Conservation (phyloP, 2,329 filamentous ascomycete genomes). For the Dactylonectria estremocensis region DNA sequence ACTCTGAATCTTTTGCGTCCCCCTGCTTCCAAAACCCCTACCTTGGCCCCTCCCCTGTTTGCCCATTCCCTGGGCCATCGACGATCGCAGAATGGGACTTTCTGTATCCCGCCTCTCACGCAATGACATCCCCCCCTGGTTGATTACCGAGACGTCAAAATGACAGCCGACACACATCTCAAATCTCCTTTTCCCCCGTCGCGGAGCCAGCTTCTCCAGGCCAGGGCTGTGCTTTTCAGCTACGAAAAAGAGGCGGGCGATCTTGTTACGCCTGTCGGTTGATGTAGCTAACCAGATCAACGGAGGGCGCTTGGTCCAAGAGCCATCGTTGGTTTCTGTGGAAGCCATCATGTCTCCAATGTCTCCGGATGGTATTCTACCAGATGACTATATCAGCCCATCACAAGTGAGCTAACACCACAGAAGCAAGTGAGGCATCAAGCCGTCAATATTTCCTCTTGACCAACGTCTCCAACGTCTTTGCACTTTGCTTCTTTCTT, state of each 20-base stretch:
- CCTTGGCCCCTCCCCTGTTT: slow-evolving; percentile 1
- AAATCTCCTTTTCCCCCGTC: slow-evolving; percentile 10
- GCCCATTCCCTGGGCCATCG: not conserved
- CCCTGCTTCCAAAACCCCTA: slow-evolving; percentile 1
- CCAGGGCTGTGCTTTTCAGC: not conserved
- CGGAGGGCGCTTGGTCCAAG: slow-evolving; percentile 27
- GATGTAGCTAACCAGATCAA: slow-evolving; percentile 6
- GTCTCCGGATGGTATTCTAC: not conserved
- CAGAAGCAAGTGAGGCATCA: not conserved
- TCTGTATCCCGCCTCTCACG: not conserved
- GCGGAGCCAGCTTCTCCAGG: slow-evolving; percentile 1
- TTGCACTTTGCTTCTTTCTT: slow-evolving; percentile 22
- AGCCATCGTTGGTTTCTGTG: not conserved
- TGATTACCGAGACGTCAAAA: slow-evolving; percentile 19
- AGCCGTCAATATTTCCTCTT: not conserved
- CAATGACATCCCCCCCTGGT: not conserved
- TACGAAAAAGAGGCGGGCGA: not conserved
- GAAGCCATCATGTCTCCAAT: slow-evolving; percentile 11
- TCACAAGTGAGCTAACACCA: not conserved
- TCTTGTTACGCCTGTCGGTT: slow-evolving; percentile 16
- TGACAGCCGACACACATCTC: slow-evolving; percentile 6
- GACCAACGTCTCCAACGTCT: not conserved
- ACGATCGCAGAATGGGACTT: not conserved
- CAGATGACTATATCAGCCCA: slow-evolving; percentile 20
- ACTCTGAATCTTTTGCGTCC: not conserved